Base-by-base conservation (phyloP, 805 yeast genomes). In the Ogataea corticis region DNA sequence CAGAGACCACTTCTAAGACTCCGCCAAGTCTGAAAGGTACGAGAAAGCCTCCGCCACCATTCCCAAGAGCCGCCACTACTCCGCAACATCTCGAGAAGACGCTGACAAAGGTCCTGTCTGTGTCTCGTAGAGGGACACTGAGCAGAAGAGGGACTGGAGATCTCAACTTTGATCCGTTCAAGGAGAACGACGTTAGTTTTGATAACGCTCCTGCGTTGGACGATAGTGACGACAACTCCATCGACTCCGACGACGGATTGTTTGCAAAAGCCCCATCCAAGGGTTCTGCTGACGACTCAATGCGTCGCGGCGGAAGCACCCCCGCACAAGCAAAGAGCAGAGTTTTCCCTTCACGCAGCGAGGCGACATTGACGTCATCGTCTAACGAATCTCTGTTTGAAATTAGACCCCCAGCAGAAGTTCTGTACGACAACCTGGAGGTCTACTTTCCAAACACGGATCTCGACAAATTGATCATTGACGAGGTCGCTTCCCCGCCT, bases 351-450 rank as follows among this genome's bases (percentile, higher is more conserved):
- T 19, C 18, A 4, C 27, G 18, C 4, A 31, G 23, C 15, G 38
- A 21, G 17, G 40, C 16, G 27, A 39, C 41, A 7, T 38, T 49
- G 17, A 50, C 52, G 3, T 44, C 57, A 5, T 54, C 59, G 6
- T 56, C 64, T 6, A 44, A 48, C 13, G 56, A 59, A 3, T 54
- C 59, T 10, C 42, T 57, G 3, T 52, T 67, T 88, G 82, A 85
- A 7, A 84, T 94, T 13, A 80, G 99, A 62, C 99, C 99, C 2
- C 90, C 98, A 0, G 85, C 96, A 1, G 98, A 92, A 59, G 95
- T 87, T 33, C 85, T 94, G 25, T 94, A 91, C 62, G 88, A 89
- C 45, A 91, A 94, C 57, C 76, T 94, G 50, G 99, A 94, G 55
- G 79, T 80, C 58, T 94, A 87, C 62, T 94, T 94, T 72, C 99